Conservation (phyloP, 2,329 filamentous ascomycete species). For the Hymenoscyphus albidus region DNA sequence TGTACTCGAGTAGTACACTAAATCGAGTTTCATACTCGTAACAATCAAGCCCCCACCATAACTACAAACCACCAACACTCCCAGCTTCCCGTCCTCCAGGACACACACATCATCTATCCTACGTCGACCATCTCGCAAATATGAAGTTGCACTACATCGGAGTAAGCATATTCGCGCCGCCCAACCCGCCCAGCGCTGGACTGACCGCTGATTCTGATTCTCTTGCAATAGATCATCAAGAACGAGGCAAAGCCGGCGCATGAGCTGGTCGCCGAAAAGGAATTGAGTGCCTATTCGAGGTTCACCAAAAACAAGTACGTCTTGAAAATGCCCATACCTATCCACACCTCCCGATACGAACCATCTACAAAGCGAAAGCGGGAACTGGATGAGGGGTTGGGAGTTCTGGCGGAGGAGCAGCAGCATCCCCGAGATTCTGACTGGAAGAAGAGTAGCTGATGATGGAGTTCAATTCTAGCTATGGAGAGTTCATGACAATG, state of each 20-base stretch:
- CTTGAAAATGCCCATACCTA: neutral
- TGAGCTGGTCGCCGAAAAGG: conserved; percentile 73
- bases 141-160: conserved; percentile 91
- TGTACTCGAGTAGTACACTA: neutral
- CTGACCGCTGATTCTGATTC: conserved; percentile 26
- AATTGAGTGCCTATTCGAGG: conserved; percentile 73
- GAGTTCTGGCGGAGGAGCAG: neutral
- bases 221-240: conserved; percentile 66
- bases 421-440: neutral
- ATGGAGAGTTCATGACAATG: conserved; percentile 71
- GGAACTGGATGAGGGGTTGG: neutral
- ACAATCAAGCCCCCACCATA: conserved; percentile 3
- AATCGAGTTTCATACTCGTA: conserved; percentile 7
- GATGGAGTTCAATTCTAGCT: conserved; percentile 30
- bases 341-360: conserved; percentile 1
- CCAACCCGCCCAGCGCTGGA: neutral
- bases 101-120: neutral
- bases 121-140: conserved; percentile 37
- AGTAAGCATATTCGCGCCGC: conserved; percentile 45
- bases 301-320: conserved; percentile 70
- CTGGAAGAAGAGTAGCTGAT: conserved; percentile 15
- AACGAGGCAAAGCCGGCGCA: conserved; percentile 73
- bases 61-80: neutral
- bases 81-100: neutral
- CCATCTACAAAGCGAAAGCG: neutral